Conservation (phyloP, 2,329 filamentous ascomycete genomes). For the Fusarium camptoceras region DNA sequence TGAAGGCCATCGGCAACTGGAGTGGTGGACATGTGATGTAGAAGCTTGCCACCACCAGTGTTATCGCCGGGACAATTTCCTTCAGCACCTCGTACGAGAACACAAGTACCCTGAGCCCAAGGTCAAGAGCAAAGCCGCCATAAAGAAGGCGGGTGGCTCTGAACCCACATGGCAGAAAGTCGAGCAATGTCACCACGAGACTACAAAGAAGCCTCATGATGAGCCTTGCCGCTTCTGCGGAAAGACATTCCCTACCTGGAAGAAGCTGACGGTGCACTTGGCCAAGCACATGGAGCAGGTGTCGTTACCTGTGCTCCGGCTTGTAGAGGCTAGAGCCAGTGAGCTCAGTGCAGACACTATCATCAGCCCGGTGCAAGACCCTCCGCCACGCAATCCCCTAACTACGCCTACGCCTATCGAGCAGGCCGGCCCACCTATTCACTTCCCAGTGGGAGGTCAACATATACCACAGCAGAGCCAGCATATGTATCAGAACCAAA, state of each 20-base stretch:
- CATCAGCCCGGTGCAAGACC: slow-evolving; percentile 74
- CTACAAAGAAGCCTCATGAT: slow-evolving; percentile 71
- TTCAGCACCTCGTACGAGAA: slow-evolving; percentile 91
- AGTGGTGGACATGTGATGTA: slow-evolving; percentile 90
- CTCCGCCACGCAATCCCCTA: slow-evolving; percentile 48
- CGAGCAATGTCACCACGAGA: slow-evolving; percentile 80
- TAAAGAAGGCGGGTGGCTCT: slow-evolving; percentile 67
- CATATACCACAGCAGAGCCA: slow-evolving; percentile 34
- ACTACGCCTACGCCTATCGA: slow-evolving; percentile 45
- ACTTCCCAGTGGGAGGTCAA: slow-evolving; percentile 34
- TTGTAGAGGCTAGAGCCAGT: slow-evolving; percentile 62
- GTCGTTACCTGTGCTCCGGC: slow-evolving; percentile 79
- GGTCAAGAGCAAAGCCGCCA: slow-evolving; percentile 77
- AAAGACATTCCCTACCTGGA: slow-evolving; percentile 84
- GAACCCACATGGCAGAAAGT: slow-evolving; percentile 82
- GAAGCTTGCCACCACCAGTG: slow-evolving; percentile 85
- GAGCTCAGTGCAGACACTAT: slow-evolving; percentile 70
- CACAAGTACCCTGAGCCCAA: slow-evolving; percentile 89
- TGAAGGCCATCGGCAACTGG: slow-evolving; percentile 87
- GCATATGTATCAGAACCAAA: slow-evolving; percentile 38
- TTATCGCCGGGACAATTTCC: slow-evolving; percentile 90
- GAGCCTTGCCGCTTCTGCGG: slow-evolving; percentile 91
- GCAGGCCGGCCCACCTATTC: slow-evolving; percentile 36
- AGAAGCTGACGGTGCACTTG: slow-evolving; percentile 92
- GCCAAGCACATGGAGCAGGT: slow-evolving; percentile 96